Percentiles rank a stretch among this genome's conserved stretches.
phyloP scores from a whole-genome alignment of 371 early-diverging fungal genomes.

The Mortierella sp. region DNA sequence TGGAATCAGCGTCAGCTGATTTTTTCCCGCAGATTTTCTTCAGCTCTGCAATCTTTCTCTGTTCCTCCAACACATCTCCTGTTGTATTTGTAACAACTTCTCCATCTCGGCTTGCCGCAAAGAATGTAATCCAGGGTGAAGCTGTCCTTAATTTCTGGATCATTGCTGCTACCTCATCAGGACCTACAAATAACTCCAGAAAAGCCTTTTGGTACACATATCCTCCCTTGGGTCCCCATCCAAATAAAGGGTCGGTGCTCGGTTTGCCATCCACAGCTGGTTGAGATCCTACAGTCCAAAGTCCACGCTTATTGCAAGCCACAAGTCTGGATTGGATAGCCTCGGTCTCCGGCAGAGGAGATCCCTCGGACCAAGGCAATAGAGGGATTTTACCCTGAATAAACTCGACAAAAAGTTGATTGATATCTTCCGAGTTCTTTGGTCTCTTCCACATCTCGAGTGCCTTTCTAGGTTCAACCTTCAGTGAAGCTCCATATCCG shows the following conservation, averaged over 20 bases:
- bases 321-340: conserved; percentile 75
- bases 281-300: conserved; percentile 94
- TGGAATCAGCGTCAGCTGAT: not conserved
- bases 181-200: conserved; percentile 82
- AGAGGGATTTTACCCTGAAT: conserved; percentile 75
- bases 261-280: conserved; percentile 93
- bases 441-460: conserved; percentile 87
- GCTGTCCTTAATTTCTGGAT: conserved; percentile 58
- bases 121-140: conserved; percentile 84
- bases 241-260: conserved; percentile 81
- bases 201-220: conserved; percentile 96
- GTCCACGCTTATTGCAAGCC: conserved; percentile 77
- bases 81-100: conserved; percentile 41
- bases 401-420: conserved; percentile 79
- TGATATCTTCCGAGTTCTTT: conserved; percentile 69
- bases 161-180: conserved; percentile 54
- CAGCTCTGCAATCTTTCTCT: conserved; percentile 53
- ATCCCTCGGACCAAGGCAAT: conserved; percentile 94
- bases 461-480: conserved; percentile 67
- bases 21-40: conserved; percentile 50
- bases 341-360: conserved; percentile 83
- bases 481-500: conserved; percentile 81
- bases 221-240: conserved; percentile 97
- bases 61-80: conserved; percentile 50
- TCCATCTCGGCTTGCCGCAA: conserved; percentile 83